phyloP scores from a whole-genome alignment of 495 filamentous ascomycete genomes.

The Talaromyces stipitatus region DNA sequence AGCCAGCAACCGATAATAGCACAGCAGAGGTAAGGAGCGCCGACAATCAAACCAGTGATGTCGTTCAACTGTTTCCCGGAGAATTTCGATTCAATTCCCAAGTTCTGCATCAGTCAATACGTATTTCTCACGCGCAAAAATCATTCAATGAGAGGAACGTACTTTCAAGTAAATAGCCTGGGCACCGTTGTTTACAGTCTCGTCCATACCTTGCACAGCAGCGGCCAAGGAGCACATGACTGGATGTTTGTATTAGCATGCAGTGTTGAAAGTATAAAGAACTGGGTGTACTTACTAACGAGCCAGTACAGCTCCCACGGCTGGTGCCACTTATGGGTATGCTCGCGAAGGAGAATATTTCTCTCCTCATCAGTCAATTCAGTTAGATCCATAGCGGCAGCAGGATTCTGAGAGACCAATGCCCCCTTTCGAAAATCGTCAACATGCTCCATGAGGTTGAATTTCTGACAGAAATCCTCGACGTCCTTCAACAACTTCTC shows the following conservation, averaged over 20 bases:
- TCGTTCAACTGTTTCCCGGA: slow-evolving; percentile 17
- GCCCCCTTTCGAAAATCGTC: slow-evolving; percentile 46
- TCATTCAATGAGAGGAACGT: slow-evolving; percentile 9
- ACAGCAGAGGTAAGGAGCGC: slow-evolving; percentile 37
- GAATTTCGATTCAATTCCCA: slow-evolving; percentile 19
- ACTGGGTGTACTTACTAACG: slow-evolving; percentile 42
- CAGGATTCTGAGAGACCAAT: slow-evolving; percentile 43
- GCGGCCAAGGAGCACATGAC: slow-evolving; percentile 42
- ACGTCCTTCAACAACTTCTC: slow-evolving; percentile 42
- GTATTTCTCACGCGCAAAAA: no score
- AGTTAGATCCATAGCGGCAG: slow-evolving; percentile 25
- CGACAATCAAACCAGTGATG: slow-evolving; percentile 38
- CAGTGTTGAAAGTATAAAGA: no score
- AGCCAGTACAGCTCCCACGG: slow-evolving; percentile 50
- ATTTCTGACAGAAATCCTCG: slow-evolving; percentile 37
- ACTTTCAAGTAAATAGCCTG: slow-evolving; percentile 55
- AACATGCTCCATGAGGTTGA: slow-evolving; percentile 34
- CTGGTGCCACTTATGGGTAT: slow-evolving; percentile 49
- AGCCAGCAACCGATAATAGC: slow-evolving; percentile 43
- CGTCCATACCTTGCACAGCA: slow-evolving; percentile 59
- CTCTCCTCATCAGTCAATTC: slow-evolving; percentile 41
- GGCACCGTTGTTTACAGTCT: slow-evolving; percentile 74
- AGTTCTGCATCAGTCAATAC: slow-evolving; percentile 23
- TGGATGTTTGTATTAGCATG: no score
- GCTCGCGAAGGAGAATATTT: slow-evolving; percentile 34